Conservation (phyloP, 352 stramenopile species). For the Phytophthora vignae region DNA sequence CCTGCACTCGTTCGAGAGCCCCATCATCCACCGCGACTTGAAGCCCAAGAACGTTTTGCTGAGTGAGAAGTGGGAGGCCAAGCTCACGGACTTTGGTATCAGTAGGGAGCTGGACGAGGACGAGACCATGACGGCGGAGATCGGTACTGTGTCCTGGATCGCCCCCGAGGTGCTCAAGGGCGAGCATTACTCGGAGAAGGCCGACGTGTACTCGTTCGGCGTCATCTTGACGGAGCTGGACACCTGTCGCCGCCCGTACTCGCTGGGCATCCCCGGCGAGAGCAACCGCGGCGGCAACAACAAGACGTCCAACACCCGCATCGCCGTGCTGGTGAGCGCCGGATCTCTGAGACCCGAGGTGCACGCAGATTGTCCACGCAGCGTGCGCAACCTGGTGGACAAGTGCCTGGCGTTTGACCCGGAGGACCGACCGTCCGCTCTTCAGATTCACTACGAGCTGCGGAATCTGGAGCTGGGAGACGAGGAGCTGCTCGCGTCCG, state of each 20-base stretch:
- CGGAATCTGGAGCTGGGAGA: slow-evolving; percentile 45
- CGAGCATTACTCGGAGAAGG: slow-evolving; percentile 70
- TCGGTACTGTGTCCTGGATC: slow-evolving; percentile 69
- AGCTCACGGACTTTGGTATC: slow-evolving; percentile 71
- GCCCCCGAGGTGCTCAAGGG: slow-evolving; percentile 74
- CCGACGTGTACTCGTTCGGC: slow-evolving; percentile 81
- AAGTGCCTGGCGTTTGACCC: slow-evolving; percentile 65
- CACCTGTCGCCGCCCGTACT: slow-evolving; percentile 46
- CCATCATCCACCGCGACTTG: slow-evolving; percentile 66
- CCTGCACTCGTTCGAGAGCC: slow-evolving; percentile 52
- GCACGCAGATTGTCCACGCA: slow-evolving; percentile 55
- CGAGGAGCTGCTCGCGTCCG: slow-evolving; percentile 32
- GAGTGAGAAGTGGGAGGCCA: slow-evolving; percentile 47
- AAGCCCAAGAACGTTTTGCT: slow-evolving; percentile 68
- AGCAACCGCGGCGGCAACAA: slow-evolving; percentile 36
- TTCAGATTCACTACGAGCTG: slow-evolving; percentile 79
- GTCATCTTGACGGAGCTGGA: slow-evolving; percentile 67
- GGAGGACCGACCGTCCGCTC: slow-evolving; percentile 58
- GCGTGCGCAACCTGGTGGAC: slow-evolving; percentile 52
- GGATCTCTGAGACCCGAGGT: slow-evolving; percentile 57
- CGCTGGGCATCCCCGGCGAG: slow-evolving; percentile 30
- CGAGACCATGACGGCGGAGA: slow-evolving; percentile 59
- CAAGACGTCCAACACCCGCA: slow-evolving; percentile 50
- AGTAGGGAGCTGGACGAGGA: slow-evolving; percentile 44
- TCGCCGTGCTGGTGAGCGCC: slow-evolving; percentile 64